Evolutionary conservation across 2,329 filamentous ascomycete species (phyloP), one percentile per base, ranked within the genome.

Genomic region (Chlorencoelia australis): DNA sequence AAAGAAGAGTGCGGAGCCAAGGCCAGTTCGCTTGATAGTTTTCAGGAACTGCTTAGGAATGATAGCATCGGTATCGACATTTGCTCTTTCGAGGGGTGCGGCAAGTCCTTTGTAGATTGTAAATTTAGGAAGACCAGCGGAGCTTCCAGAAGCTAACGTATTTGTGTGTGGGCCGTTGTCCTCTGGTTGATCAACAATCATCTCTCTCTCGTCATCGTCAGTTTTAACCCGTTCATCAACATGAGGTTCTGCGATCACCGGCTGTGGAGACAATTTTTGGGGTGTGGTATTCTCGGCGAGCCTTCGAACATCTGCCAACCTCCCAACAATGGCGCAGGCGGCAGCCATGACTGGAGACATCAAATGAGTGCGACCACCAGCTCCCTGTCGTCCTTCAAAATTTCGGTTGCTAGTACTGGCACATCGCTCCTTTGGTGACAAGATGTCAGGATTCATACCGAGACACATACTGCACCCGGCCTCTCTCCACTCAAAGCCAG

Each of bases 21-120:
- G 82, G 47, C 91, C 91, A 2, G 89, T 94, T 41, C 91, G 85
- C 73, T 96, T 96, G 65, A 96, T 96, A 26, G 91, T 98, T 69
- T 96, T 98, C 46, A 98, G 74, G 68, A 96, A 98, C 60, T 98
- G 91, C 65, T 98, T 98, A 47, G 91, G 91, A 50, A 98, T 98
- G 62, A 96, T 95, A 56, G 89, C 89, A 55, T 98, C 91, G n/a
- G 91, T 98, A 66, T 98, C 91, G 51, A 95, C 79, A 60, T 98
- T 98, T 48, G 82, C 71, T 52, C 82, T 77, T 44, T 94, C 83
- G 61, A 98, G 67, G 2, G 86, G 85, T 8, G 88, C 91, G 1
- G 87, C 86, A 47, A 89, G 80, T 40, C 89, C 91, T 64, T 82
- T 89, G 50, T 93, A 74, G 30, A 76, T 73, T 16, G 75, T 77